phyloP scores from a whole-genome alignment of 305 asterid genomes.

The Salvia sclarea region DNA sequence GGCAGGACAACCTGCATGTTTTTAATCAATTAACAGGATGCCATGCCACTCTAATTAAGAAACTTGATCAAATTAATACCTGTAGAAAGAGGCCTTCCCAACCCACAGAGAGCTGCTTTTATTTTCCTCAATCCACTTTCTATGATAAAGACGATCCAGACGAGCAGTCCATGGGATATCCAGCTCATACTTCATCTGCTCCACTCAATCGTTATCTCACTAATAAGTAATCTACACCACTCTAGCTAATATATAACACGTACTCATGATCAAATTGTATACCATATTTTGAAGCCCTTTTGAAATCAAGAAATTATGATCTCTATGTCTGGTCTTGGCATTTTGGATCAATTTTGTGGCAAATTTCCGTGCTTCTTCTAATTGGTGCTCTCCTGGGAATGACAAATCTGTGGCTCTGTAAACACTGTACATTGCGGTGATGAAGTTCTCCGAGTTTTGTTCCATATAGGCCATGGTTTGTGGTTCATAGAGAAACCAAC shows the following conservation, averaged over 20 bases:
- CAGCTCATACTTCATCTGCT: slow-evolving; percentile 56
- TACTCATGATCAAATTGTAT: too few relatives aligned
- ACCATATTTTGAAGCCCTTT: slow-evolving; percentile 48
- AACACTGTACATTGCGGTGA: slow-evolving; percentile 44
- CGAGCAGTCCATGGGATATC: slow-evolving; percentile 56
- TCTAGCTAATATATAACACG: too few relatives aligned
- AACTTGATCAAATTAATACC: slow-evolving; percentile 36
- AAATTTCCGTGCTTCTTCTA: slow-evolving; percentile 48
- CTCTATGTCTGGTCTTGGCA: slow-evolving; percentile 4
- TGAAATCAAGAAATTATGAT: slow-evolving; percentile 30
- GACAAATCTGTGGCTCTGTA: slow-evolving; percentile 56
- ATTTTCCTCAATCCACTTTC: slow-evolving; percentile 64
- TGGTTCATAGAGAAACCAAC: slow-evolving; percentile 57
- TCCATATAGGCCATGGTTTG: slow-evolving; percentile 36
- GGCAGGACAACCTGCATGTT: slow-evolving; percentile 47
- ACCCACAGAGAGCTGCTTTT: slow-evolving; percentile 33
- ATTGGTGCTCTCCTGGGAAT: slow-evolving; percentile 48
- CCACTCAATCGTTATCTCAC: not conserved
- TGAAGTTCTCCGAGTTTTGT: slow-evolving; percentile 36
- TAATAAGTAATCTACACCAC: not conserved
- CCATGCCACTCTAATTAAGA: not conserved
- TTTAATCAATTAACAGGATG: too few relatives aligned
- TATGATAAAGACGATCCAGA: slow-evolving; percentile 58
- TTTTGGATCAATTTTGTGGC: slow-evolving; percentile 41
- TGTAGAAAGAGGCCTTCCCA: slow-evolving; percentile 47